Base-by-base conservation (phyloP, 2,329 filamentous ascomycete species). In the Pseudogymnoascus sp. region DNA sequence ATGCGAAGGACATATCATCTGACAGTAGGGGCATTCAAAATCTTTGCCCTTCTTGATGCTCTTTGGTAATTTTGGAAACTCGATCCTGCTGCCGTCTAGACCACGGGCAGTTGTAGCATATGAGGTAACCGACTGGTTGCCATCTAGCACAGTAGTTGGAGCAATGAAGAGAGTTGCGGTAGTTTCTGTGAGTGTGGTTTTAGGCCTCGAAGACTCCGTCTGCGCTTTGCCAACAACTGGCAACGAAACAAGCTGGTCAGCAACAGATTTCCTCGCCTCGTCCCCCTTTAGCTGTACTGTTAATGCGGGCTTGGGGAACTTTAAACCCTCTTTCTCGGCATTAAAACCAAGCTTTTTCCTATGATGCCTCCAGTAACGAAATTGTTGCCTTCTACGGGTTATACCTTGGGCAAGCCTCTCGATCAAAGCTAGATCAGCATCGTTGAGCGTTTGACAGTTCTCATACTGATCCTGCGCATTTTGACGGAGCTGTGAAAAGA, bases 11-110 rank as follows among this genome's bases (percentile, higher is more conserved):
- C 41, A 52, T 13, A 59, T 59, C 41, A 59, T 59, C 10, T 13
- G 15, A 6, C 58, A 59, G 18, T 59, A 59, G 26, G 58, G 58
- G 21, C 58, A 59, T 45, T 59, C 38, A 34, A 59, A 59, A 41
- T 59, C 58, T 37, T 59, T 59, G 28, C 58, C 45, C 18, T 30
- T 18, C 23, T 30, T 52, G 9, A 52, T 52, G 15, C 15, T 30
- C 10, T 52, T 52, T 30, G 45, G 45, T 12, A 52, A 30, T 4
- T 52, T 52, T 1, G 45, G 45, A 19, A 52, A 13, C 30, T 52
- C 45, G 10, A 52, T 18, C 26, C 45, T 52, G 23, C 45, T 52
- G 26, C 45, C 45, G 13, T 52, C 45, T 7, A 52, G 15, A 18
- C 45, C 45, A 30, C 45, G 45, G 45, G 45, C 45, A 52, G 45